Evolutionary conservation across 345 rosid genomes (phyloP), one percentile per base, ranked within the genome.

Genomic region (Firmiana major): DNA sequence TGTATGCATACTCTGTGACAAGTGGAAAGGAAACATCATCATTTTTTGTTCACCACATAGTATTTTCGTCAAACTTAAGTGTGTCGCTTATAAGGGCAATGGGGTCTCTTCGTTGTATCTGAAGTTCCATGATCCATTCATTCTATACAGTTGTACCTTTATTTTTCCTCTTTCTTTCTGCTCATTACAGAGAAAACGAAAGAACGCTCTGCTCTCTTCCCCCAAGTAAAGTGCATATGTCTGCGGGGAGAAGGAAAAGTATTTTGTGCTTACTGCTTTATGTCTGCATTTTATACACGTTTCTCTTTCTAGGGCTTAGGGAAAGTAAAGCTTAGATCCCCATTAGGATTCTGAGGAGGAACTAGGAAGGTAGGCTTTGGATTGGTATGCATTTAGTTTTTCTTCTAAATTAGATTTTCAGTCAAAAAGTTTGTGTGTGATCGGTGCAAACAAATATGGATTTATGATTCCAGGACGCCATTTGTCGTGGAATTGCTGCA

Each of bases 1-100:
- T 94, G 81, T 94, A 94, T 0, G 97, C 98, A 48, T 94, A 94
- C 71, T 94, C 98, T 94, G 87, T 42, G 51, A 22, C 5, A 36
- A 22, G 4, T 22, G 0, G 24, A 67, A 63, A 31, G 5, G 36
- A 31, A 57, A 62, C 26, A 64, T 9, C 0, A 54, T 38, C 34
- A 10, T 0, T 46, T 21, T 9, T 7, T 21, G 4, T 7, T 16
- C 22, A 58, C 55, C n/a, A 54, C 9, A 54, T 0, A 19, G 9
- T 8, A 7, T 19, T 6, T 24, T 24, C 7, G 5, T 58, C 34
- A 22, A 9, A 11, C 4, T 24, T 21, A 21, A 51, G 21, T 5
- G 21, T 1, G 55, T 51, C 55, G 5, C 21, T 12, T 13, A 12
- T 62, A 64, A n/a, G 59, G 38, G 65, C 6, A 49, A 46, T 36